These are phyloP conservation scores for Boletus patriciae DNA, from an alignment of 768 basidiomycete genomes.

Conservation along the genomic window DNA sequence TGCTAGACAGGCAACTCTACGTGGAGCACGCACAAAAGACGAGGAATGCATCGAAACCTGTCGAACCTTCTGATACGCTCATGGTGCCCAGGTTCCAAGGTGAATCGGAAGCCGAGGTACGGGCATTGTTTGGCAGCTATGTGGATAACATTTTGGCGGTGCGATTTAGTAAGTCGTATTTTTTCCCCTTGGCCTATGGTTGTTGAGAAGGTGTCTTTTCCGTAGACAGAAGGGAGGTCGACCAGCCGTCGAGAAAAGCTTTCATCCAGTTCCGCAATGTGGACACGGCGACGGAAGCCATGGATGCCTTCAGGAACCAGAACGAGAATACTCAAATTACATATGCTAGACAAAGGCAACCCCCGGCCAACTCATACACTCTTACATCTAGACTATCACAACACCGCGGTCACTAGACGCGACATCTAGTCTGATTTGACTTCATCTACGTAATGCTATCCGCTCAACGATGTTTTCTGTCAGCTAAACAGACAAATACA, in stretches of 20 bases:
- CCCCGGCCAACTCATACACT: neutral
- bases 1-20: constrained; percentile 46
- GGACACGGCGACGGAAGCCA: constrained; percentile 48
- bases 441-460: constrained; percentile 2
- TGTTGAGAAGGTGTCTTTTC: constrained; percentile 17
- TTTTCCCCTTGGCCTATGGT: neutral
- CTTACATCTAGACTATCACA: constrained; percentile 26
- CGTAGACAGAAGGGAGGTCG: constrained; percentile 35
- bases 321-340: constrained; percentile 3
- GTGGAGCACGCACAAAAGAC: constrained; percentile 39
- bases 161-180: constrained; percentile 27
- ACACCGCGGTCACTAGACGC: constrained; percentile 2
- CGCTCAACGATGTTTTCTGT: neutral
- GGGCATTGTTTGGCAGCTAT: constrained; percentile 24
- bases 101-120: constrained; percentile 27
- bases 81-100: constrained; percentile 28
- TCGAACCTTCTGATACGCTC: constrained; percentile 33
- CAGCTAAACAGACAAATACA: neutral
- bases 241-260: constrained; percentile 35
- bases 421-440: neutral
- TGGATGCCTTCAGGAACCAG: constrained; percentile 38
- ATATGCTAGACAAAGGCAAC: constrained; percentile 22
- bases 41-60: neutral
- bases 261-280: constrained; percentile 55
- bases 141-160: constrained; percentile 27